These are phyloP conservation scores for Rhizopogon hawkerae DNA, from an alignment of 1,284 basidiomycete species.

Conservation along the genomic window DNA sequence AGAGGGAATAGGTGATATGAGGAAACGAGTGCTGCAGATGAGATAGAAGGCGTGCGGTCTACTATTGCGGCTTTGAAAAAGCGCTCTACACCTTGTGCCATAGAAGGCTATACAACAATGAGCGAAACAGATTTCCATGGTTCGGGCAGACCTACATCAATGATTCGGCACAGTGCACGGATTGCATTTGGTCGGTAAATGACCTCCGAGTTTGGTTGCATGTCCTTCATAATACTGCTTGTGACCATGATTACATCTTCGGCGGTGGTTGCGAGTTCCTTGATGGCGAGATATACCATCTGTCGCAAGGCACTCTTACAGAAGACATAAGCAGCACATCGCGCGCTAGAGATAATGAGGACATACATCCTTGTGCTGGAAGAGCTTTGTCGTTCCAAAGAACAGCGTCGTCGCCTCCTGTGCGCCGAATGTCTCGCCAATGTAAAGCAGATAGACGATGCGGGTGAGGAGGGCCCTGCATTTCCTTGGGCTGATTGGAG, in stretches of 20 bases:
- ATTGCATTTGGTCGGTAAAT: constrained; percentile 99
- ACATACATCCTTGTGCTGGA: constrained; percentile 98
- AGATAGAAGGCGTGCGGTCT: constrained; percentile 92
- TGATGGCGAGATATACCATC: constrained; percentile 98
- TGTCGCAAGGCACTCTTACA: constrained; percentile 89
- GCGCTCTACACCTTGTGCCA: constrained; percentile 97
- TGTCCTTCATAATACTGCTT: constrained; percentile 99
- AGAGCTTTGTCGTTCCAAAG: constrained; percentile 98
- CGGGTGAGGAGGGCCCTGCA: constrained; percentile 95
- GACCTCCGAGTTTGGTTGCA: constrained; percentile 98
- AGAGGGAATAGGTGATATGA: constrained; percentile 94
- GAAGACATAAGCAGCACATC: constrained; percentile 9
- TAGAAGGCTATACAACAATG: constrained; percentile 60
- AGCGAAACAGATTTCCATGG: constrained; percentile 5
- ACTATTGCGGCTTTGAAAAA: constrained; percentile 99
- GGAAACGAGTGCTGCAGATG: constrained; percentile 93
- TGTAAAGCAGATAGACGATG: constrained; percentile 94
- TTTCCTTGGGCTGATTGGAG: constrained; percentile 93
- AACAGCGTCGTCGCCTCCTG: constrained; percentile 98
- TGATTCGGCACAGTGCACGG: constrained; percentile 91
- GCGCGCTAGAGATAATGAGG: constrained; percentile 2
- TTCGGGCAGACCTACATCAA: constrained; percentile 69
- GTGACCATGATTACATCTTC: constrained; percentile 99
- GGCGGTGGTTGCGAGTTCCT: constrained; percentile 92
- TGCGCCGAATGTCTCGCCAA: constrained; percentile 90